Conservation (phyloP, 1,284 basidiomycete genomes). For the Naganishia cerealis region DNA sequence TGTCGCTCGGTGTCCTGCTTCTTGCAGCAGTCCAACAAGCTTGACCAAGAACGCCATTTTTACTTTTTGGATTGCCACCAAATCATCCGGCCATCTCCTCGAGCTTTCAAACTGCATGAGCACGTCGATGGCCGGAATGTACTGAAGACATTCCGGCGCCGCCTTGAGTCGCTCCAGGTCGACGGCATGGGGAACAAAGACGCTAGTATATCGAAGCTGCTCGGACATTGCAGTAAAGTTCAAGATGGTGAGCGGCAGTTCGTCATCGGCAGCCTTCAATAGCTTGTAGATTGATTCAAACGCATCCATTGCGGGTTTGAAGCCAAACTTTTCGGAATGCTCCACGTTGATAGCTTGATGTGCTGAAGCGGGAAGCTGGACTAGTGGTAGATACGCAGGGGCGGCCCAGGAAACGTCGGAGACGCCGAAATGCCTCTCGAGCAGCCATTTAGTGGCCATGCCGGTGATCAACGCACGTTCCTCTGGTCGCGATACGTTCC, state of each 20-base stretch:
- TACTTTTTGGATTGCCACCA: slow-evolving; percentile 87
- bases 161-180: slow-evolving; percentile 53
- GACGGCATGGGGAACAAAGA: slow-evolving; percentile 70
- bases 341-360: slow-evolving; percentile 54
- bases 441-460: slow-evolving; percentile 71
- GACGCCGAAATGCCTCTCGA: slow-evolving; percentile 73
- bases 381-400: slow-evolving; percentile 60
- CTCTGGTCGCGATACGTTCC: slow-evolving; percentile 64
- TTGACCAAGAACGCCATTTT: slow-evolving; percentile 90
- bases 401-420: slow-evolving; percentile 59
- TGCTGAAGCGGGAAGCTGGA: slow-evolving; percentile 66
- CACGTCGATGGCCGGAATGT: slow-evolving; percentile 69
- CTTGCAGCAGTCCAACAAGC: slow-evolving; percentile 67
- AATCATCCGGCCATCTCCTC: slow-evolving; percentile 90
- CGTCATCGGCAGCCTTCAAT: slow-evolving; percentile 74
- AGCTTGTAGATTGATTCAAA: slow-evolving; percentile 77
- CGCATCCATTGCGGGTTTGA: slow-evolving; percentile 72
- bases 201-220: slow-evolving; percentile 76
- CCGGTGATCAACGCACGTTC: slow-evolving; percentile 77
- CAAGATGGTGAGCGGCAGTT: slow-evolving; percentile 75
- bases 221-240: slow-evolving; percentile 71
- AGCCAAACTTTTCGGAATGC: slow-evolving; percentile 61
- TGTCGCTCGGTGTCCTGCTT: slow-evolving; percentile 57
- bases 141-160: slow-evolving; percentile 61
- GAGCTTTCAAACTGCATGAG: slow-evolving; percentile 87